phyloP scores from a whole-genome alignment of 1,284 basidiomycete species.

The Cutaneotrichosporon mucoides region DNA sequence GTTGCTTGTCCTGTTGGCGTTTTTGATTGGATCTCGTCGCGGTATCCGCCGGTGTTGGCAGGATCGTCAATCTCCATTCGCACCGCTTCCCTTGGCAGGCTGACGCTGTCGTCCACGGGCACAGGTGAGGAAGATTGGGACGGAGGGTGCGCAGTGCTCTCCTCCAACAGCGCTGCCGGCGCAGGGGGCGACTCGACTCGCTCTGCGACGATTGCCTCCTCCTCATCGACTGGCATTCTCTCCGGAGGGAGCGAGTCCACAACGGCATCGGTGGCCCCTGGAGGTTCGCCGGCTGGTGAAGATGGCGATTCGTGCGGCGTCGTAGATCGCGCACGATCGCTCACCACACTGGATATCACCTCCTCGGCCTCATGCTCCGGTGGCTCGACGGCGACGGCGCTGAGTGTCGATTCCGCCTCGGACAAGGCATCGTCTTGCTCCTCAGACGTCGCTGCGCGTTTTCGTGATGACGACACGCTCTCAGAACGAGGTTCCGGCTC shows the following conservation, averaged over 20 bases:
- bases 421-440: neutral
- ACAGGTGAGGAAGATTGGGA: neutral
- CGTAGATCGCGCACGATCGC: too few species aligned
- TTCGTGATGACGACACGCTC: neutral
- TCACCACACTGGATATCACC: too few species aligned
- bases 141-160: too few species aligned
- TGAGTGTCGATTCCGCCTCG: neutral
- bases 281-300: too few species aligned
- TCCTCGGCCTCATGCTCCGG: neutral
- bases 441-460: neutral
- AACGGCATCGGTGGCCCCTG: too few species aligned
- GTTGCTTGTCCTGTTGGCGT: constrained; percentile 33
- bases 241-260: too few species aligned
- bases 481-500: neutral
- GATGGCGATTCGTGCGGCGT: too few species aligned
- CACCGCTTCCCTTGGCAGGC: neutral
- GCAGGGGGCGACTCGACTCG: too few species aligned
- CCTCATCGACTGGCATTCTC: neutral
- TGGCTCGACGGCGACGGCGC: neutral
- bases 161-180: too few species aligned
- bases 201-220: neutral
- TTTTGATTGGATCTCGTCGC: constrained; percentile 38
- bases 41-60: constrained; percentile 15
- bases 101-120: neutral
- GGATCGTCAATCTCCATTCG: constrained; percentile 8